Base-by-base conservation (phyloP, 2,329 filamentous ascomycete genomes). In the Penicillium sp. region DNA sequence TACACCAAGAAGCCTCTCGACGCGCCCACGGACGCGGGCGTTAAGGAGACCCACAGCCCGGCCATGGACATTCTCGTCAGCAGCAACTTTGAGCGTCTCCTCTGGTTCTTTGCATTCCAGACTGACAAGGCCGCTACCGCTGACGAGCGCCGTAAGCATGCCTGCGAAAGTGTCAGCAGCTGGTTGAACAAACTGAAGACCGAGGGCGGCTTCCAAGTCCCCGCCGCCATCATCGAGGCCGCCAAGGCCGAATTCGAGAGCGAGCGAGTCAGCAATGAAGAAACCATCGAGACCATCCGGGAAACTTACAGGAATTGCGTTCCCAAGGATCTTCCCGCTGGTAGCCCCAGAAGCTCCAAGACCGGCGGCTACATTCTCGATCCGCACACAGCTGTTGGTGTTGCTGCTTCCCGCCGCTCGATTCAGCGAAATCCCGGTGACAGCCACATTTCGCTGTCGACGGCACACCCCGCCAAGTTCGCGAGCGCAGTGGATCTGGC, bases 11-110 rank as follows among this genome's bases (percentile, higher is more conserved):
- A 90, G 61, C 75, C 83, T 7, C 76, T 82, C 6, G 50, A 47
- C 8, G 32, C 46, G 1, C 12, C 45, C 9, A 26, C 41, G 9
- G 60, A 74, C 39, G 81, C 82, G 39, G 88, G 87, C 34, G 89
- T 91, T 53, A 90, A 89, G 73, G 90, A 95, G 73, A 98, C 93
- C 0, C 79, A 94, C 44, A 90, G 86, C 59, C 93, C 93, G 0
- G 93, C 93, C 39, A 97, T 98, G 93, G 93, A 98, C 68, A 97
- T 97, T 56, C 77, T 97, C 3, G 90, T 97, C 9, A 91, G 86
- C 25, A 93, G 86, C 67, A 98, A 98, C 75, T 97, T 98, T 66
- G 93, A 98, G 76, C 83, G 93, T 29, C 77, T 98, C 4, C 78
- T 98, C 9, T 97, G 91, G 91, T 96, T 88, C 76, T 76, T 97